phyloP scores from a whole-genome alignment of 2,329 filamentous ascomycete species.

The Diplodia corticola region DNA sequence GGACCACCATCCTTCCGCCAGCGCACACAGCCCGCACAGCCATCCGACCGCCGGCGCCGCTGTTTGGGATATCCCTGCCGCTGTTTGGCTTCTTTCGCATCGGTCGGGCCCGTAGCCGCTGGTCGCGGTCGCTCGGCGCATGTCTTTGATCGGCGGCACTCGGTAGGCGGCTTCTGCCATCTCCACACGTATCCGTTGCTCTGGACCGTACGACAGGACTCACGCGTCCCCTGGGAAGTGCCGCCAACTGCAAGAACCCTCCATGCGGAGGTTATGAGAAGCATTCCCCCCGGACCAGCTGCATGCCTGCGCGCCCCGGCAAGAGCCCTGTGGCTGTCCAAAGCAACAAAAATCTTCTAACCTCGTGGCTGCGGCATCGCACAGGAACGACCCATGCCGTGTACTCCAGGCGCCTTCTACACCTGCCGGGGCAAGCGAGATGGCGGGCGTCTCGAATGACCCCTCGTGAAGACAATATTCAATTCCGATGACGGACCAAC shows the following conservation, averaged over 20 bases:
- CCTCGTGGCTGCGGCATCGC: slow-evolving; percentile 9
- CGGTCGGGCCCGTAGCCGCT: not conserved
- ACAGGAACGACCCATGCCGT: slow-evolving; percentile 3
- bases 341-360: not conserved
- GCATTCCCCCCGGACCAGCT: not conserved
- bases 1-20: not conserved
- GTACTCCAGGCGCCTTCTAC: not conserved
- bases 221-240: slow-evolving; percentile 2
- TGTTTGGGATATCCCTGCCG: not conserved
- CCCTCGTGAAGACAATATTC: not conserved
- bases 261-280: not conserved
- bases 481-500: not conserved
- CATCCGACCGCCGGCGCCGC: not conserved
- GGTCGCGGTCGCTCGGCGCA: not conserved
- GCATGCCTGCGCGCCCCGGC: not conserved
- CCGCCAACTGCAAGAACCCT: not conserved
- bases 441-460: not conserved
- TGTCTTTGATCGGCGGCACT: slow-evolving; percentile 9
- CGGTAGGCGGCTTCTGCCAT: not conserved
- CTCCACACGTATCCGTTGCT: slow-evolving; percentile 1
- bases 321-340: not conserved
- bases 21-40: not conserved
- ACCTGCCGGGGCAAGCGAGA: slow-evolving; percentile 10
- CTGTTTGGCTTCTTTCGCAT: not conserved
- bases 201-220: slow-evolving; percentile 10